phyloP scores from a whole-genome alignment of 352 stramenopile species.

The Pythium guiyangense region DNA sequence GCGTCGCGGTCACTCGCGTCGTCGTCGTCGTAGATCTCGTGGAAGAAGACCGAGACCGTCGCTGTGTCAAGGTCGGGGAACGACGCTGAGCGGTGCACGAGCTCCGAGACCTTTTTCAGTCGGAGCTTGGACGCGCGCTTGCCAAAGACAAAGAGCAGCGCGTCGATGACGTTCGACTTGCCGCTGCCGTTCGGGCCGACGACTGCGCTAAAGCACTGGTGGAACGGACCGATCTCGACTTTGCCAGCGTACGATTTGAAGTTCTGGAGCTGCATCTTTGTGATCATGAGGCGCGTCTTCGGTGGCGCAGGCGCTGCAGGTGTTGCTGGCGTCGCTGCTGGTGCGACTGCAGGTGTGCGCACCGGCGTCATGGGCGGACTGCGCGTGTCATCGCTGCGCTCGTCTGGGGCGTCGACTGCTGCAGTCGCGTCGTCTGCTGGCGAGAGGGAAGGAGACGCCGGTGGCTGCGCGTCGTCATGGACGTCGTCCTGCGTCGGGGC shows the following conservation, averaged over 20 bases:
- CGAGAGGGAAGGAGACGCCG: not conserved
- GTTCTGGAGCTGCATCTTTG: conserved; percentile 98
- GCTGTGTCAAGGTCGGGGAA: conserved; percentile 92
- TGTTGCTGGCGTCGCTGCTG: not conserved
- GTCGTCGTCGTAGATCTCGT: conserved; percentile 93
- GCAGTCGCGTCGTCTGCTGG: not conserved
- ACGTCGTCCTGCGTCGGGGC: not conserved
- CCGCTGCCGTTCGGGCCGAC: conserved; percentile 99
- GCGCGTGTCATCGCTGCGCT: not conserved
- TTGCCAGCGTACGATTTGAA: conserved; percentile 99
- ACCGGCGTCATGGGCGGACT: not conserved
- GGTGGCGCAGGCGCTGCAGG: conserved; percentile 7
- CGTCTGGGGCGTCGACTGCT: not conserved
- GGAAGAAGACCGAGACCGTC: conserved; percentile 96
- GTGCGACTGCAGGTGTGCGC: not conserved
- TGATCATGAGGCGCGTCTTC: conserved; percentile 93
- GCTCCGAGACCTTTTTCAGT: conserved; percentile 94
- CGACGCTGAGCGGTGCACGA: conserved; percentile 96
- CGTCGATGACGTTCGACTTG: conserved; percentile 99
- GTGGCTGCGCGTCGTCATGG: not conserved
- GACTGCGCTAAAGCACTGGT: conserved; percentile 98
- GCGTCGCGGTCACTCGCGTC: conserved; percentile 2
- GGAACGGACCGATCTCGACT: conserved; percentile 97
- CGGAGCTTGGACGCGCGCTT: conserved; percentile 98
- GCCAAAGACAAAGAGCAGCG: conserved; percentile 99